Evolutionary conservation across 768 basidiomycete species (phyloP), one percentile per base, ranked within the genome.

Genomic region (Cyathus striatus): DNA sequence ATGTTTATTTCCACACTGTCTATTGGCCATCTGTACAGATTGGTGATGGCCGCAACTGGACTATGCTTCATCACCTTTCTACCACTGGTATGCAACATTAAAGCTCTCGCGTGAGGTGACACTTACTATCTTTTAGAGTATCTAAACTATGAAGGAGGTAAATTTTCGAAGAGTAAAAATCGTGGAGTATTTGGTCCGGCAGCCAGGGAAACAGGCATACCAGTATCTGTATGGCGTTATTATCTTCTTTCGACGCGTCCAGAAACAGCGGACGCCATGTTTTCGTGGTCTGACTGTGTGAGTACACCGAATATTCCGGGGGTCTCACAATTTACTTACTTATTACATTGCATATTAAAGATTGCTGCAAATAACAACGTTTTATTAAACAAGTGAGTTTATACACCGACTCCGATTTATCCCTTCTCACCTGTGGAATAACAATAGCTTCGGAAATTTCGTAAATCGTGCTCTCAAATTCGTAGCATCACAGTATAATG

Each of bases 151-250:
- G 96, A 99, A 60, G 90, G 92, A 21, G 94, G 94, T 27, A 99
- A 99, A 60, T 99, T 99, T 74, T 96, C 93, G 32, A 99, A 99
- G 69, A 93, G 91, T 56, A 82, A 89, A 50, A 92, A 93, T 51
- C 86, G 95, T 42, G 96, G 95, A 33, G 95, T 99, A 2, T 99
- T 99, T 50, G 96, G 96, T 21, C 91, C 92, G 43, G 85, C 84
- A 13, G 96, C 95, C 0, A 88, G 79, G 56, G 90, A 96, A 46
- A 95, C 96, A 2, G 92, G 92, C 3, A 86, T 96, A 34, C 88
- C 95, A 18, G 65, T 92, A 0, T 92, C 90, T 0, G 95, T 98
- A 6, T 99, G 95, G 96, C 74, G 96, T 45, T 99, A 95, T 62
- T 98, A 96, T 65, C 73, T 99, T 10, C 73, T 99, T 13, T 87